phyloP scores from a whole-genome alignment of 257 asterid species.

The Solanum pinnatisectum region DNA sequence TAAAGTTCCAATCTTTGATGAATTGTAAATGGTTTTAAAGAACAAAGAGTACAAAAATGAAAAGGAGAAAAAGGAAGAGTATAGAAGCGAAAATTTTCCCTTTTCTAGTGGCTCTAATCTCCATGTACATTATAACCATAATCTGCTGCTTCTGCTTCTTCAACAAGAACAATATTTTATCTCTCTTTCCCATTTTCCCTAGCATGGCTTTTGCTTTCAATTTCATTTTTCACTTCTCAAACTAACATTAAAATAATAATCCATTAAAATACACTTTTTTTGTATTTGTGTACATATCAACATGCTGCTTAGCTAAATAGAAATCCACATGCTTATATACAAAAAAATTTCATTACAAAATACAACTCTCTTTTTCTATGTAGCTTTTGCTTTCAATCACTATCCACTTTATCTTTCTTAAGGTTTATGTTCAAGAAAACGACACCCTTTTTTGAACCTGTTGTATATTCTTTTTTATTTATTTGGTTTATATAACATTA shows the following conservation, averaged over 20 bases:
- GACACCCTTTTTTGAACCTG: background rate
- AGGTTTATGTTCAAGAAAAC: background rate
- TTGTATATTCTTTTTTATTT: background rate
- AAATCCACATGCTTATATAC: background rate
- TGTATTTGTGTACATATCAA: background rate
- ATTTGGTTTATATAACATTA: background rate
- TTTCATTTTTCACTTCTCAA: conserved; percentile 5
- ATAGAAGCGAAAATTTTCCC: conserved; percentile 43
- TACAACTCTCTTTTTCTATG: background rate
- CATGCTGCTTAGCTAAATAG: background rate
- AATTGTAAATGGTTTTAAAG: conserved; percentile 17
- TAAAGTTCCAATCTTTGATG: conserved; percentile 7
- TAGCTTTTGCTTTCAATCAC: background rate
- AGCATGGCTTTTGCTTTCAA: conserved; percentile 21
- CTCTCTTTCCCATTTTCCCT: conserved; percentile 33
- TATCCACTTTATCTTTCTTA: background rate
- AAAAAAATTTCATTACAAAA: background rate
- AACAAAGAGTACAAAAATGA: conserved; percentile 68
- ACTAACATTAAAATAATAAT: conserved; percentile 28
- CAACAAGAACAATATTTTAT: conserved; percentile 14
- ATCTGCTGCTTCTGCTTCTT: conserved; percentile 17
- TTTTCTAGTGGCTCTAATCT: conserved; percentile 47
- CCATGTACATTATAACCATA: conserved; percentile 44
- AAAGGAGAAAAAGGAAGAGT: conserved; percentile 69
- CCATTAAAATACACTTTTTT: background rate